Conservation (phyloP, 495 filamentous ascomycete genomes). For the Penicillium desertorum region DNA sequence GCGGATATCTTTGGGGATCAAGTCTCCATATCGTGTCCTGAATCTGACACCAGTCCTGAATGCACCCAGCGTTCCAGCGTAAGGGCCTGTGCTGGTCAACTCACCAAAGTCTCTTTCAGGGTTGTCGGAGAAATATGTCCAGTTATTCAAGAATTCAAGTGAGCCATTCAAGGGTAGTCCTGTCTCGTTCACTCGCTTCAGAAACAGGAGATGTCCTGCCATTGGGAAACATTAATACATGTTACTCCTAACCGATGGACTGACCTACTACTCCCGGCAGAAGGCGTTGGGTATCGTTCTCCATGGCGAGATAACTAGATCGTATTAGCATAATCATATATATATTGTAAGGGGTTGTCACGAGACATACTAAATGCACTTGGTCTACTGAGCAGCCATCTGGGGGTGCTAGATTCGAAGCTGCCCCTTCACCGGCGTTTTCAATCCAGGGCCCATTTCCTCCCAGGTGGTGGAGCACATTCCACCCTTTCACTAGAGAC, state of each 20-base stretch:
- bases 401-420: slow-evolving; percentile 42
- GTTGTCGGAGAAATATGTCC: slow-evolving; percentile 54
- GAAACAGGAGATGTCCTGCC: slow-evolving; percentile 51
- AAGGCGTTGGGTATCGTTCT: slow-evolving; percentile 57
- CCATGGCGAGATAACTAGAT: slow-evolving; percentile 59
- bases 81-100: slow-evolving; percentile 58
- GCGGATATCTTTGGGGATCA: slow-evolving; percentile 29
- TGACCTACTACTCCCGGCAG: slow-evolving; percentile 51
- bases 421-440: slow-evolving; percentile 43
- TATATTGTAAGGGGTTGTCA: background rate
- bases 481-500: slow-evolving; percentile 37
- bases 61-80: slow-evolving; percentile 53
- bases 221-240: background rate
- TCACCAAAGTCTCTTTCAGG: slow-evolving; percentile 47
- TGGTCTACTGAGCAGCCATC: slow-evolving; percentile 53
- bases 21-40: slow-evolving; percentile 52
- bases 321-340: background rate
- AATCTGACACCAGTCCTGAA: slow-evolving; percentile 60
- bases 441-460: slow-evolving; percentile 62
- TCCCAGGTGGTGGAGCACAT: slow-evolving; percentile 56
- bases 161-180: slow-evolving; percentile 46
- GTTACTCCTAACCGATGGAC: background rate
- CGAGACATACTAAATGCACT: slow-evolving; percentile 56
- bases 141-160: slow-evolving; percentile 54
- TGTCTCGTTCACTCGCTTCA: slow-evolving; percentile 44